Conservation (phyloP, 768 basidiomycete genomes). For the Tricholomella constricta region DNA sequence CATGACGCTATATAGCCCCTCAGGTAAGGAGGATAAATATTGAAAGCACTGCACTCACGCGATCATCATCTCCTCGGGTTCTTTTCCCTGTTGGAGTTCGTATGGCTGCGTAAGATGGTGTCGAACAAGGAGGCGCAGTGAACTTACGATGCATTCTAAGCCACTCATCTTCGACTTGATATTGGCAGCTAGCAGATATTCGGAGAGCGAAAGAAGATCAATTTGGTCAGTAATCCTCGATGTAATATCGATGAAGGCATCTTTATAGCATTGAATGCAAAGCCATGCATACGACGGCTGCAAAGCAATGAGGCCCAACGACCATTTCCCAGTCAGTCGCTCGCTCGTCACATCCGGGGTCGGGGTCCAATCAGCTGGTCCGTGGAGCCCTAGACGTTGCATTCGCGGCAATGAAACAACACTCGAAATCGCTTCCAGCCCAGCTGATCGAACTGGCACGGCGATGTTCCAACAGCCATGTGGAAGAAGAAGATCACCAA, state of each 20-base stretch:
- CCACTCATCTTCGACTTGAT: neutral
- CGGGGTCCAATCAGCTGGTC: too few species aligned
- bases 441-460: too few species aligned
- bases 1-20: slow-evolving; percentile 33
- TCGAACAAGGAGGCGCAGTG: neutral
- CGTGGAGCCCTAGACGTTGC: too few species aligned
- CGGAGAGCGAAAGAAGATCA: too few species aligned
- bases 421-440: too few species aligned
- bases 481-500: neutral
- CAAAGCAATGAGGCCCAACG: neutral
- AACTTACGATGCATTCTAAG: neutral
- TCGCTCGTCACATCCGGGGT: neutral
- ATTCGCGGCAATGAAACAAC: too few species aligned
- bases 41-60: slow-evolving; percentile 6
- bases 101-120: neutral
- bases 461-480: neutral
- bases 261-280: too few species aligned
- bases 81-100: neutral
- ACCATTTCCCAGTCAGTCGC: neutral
- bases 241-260: too few species aligned
- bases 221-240: too few species aligned
- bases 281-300: neutral
- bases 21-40: too few species aligned
- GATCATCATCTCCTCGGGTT: slow-evolving; percentile 12
- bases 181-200: too few species aligned